Evolutionary conservation across 108 stramenopile species (phyloP), one percentile per base, ranked within the genome.

Genomic region (Chaetoceros tenuissimus): DNA sequence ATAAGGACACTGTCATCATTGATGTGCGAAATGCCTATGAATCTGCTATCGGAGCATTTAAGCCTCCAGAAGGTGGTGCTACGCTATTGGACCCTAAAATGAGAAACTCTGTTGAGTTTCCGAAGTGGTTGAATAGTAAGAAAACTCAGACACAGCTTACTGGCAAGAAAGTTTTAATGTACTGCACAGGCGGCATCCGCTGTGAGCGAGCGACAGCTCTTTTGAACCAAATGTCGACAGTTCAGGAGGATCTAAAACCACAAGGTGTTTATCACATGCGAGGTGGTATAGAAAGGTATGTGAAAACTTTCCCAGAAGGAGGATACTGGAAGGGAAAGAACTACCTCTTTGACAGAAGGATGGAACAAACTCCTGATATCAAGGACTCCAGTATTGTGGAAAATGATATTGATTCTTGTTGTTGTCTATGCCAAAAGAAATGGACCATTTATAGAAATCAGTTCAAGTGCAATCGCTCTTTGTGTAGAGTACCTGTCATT

Each of bases 141-240:
- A 76, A 89, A 34, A 91, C 88, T 1, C 77, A 86, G 63, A 62
- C 85, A 58, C 65, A 82, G 66, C 62, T 95, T 67, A 81, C 84
- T 53, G 90, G 87, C 10, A 95, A 95, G 67, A 79, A 76, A 53
- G 81, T 82, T 2, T 64, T 89, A 49, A 89, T 89, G 88, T 89
- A 81, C 68, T 89, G 88, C 57, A 89, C 88, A 59, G 82, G 87
- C 17, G 92, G 92, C 3, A 84, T 94, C 49, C 71, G 93, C 30
- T 94, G 89, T 52, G 89, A 92, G 67, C 72, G 94, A 46, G 94
- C 94, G 18, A 87, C 88, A 1, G 91, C 89, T 24, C 71, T 87
- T 51, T 73, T 95, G 21, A 84, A 89, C 47, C 74, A 90, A 55
- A 87, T 88, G 79, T 85, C 81, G 16, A 78, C 64, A 0, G 75